These are phyloP conservation scores for Yamadazyma trypodendri DNA, from an alignment of 1,139 yeast species.

Conservation along the genomic window DNA sequence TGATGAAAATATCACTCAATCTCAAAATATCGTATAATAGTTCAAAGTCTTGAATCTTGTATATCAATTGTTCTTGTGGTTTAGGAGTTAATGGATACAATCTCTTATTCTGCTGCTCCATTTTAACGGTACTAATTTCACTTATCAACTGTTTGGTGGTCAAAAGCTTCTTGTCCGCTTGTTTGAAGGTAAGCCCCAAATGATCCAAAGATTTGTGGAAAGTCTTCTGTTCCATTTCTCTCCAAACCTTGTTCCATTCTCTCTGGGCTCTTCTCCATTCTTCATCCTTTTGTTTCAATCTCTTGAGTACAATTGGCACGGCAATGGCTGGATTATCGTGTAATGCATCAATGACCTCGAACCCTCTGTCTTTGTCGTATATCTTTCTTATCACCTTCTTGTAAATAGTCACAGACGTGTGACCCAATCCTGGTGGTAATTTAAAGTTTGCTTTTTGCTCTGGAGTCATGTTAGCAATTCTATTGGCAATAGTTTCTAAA, in stretches of 20 bases:
- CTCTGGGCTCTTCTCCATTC: constrained; percentile 99
- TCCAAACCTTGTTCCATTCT: constrained; percentile 99
- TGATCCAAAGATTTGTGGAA: constrained; percentile 93
- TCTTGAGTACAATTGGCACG: constrained; percentile 85
- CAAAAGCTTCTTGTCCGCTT: constrained; percentile 88
- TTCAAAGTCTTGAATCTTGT: constrained; percentile 61
- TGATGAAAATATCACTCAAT: constrained; percentile 68
- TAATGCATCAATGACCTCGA: constrained; percentile 91
- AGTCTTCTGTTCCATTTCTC: constrained; percentile 95
- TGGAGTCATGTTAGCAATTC: constrained; percentile 88
- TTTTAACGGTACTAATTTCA: constrained; percentile 88
- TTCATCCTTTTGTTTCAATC: constrained; percentile 96
- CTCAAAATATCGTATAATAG: constrained; percentile 73
- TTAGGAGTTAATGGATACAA: constrained; percentile 85
- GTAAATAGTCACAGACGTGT: constrained; percentile 85
- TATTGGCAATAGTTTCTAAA: constrained; percentile 89
- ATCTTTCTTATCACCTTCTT: constrained; percentile 90
- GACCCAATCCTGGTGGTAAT: constrained; percentile 91
- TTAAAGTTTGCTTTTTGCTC: constrained; percentile 86
- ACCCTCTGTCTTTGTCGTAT: constrained; percentile 92
- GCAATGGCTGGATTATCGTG: constrained; percentile 95
- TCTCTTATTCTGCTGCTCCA: constrained; percentile 77
- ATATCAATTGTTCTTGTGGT: constrained; percentile 78
- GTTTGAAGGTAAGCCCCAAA: constrained; percentile 91
- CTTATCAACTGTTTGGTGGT: constrained; percentile 88